Evolutionary conservation across 2,329 filamentous ascomycete genomes (phyloP), one percentile per base, ranked within the genome.

Genomic region (Parascedosporium putredinis): DNA sequence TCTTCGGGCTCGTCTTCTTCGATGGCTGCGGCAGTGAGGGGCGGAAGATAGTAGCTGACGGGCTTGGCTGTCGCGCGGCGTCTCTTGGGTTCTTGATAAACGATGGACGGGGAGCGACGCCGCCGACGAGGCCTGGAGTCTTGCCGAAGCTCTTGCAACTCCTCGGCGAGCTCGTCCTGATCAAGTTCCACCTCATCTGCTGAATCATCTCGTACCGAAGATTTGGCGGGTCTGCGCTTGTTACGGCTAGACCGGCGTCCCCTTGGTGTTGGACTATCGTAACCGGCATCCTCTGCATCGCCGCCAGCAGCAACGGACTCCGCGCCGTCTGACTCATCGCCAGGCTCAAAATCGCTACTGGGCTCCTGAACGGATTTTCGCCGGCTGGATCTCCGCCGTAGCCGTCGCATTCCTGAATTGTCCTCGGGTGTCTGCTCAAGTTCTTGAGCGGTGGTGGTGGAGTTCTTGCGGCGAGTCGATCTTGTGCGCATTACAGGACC

Each of bases 21-120:
- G 1, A 86, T 76, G 36, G 82, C 75, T 16, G 66, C 67, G 6
- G 67, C 64, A 8, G 66, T 67, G 36, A 90, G 81, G 1, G 88
- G 83, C 40, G 87, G 80, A 60, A 96, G 87, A 51, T 86, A 86
- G 65, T 97, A 97, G 63, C 95, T 87, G 25, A 93, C 85, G 45
- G 78, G 75, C 56, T 85, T 83, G 29, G 78, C 66, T 49, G 79
- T 70, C 24, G 72, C 69, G 24, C 79, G 75, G 36, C 76, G 71
- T 43, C 76, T 73, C 49, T 72, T 72, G 18, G 70, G 65, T 55
- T 79, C 67, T 66, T 86, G 72, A 60, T 84, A 76, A 46, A 79
- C 65, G 56, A 86, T 73, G 16, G 78, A 75, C 25, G 64, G 60
- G 56, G 78, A 70, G 55, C 76, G 59, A 55, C 69, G 67, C 55